phyloP scores from a whole-genome alignment of 345 rosid species.

The Sonneratia alba region DNA sequence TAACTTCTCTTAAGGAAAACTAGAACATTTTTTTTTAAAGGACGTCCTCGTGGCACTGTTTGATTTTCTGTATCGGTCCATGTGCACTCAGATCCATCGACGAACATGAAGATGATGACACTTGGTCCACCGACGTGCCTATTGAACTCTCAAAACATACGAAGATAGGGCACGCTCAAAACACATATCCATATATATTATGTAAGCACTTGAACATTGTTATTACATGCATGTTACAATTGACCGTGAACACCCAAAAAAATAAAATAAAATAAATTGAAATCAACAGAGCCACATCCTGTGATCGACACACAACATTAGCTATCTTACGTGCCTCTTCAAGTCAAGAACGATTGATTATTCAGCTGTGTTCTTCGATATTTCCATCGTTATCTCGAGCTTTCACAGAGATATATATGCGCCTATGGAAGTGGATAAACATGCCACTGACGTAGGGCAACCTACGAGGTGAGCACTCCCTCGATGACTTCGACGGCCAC shows the following conservation, averaged over 20 bases:
- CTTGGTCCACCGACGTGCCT: too few relatives aligned
- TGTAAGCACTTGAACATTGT: too few relatives aligned
- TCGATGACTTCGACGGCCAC: background rate
- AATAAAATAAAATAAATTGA: too few relatives aligned
- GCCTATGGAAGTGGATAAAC: background rate
- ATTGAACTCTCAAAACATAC: background rate
- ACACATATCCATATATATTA: background rate
- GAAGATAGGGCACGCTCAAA: too few relatives aligned
- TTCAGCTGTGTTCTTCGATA: background rate
- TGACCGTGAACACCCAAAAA: too few relatives aligned
- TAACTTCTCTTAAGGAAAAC: too few relatives aligned
- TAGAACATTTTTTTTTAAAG: too few relatives aligned
- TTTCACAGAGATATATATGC: background rate
- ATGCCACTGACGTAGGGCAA: background rate
- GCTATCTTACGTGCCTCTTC: background rate
- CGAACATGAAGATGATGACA: too few relatives aligned
- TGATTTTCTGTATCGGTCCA: too few relatives aligned
- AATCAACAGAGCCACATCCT: background rate
- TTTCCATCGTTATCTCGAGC: background rate
- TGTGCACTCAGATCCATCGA: too few relatives aligned
- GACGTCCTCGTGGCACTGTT: too few relatives aligned
- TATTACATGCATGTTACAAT: too few relatives aligned
- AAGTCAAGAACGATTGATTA: background rate
- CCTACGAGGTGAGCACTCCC: background rate
- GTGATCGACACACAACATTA: background rate